These are phyloP conservation scores for Mycena polygramma DNA, from an alignment of 768 basidiomycete genomes.

Conservation along the genomic window DNA sequence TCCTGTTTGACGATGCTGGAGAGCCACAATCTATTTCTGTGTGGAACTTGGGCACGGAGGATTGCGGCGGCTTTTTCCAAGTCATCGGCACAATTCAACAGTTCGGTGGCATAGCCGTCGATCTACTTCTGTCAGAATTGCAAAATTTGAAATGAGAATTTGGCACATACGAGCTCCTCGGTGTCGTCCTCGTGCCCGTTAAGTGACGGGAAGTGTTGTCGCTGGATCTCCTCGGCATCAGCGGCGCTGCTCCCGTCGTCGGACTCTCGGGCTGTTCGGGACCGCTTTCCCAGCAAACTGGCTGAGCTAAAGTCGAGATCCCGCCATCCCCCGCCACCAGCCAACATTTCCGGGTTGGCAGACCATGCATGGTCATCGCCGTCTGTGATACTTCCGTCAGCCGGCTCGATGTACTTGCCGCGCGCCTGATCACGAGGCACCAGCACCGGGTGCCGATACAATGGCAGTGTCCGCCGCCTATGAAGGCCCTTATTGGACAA, in stretches of 20 bases:
- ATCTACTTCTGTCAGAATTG: no score
- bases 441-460: constrained; percentile 41
- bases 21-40: constrained; percentile 11
- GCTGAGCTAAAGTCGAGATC: constrained; percentile 13
- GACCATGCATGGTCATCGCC: constrained; percentile 42
- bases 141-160: no score
- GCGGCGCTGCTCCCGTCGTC: neutral
- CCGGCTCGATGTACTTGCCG: neutral
- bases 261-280: neutral
- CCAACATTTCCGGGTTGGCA: constrained; percentile 25
- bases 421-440: neutral
- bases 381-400: constrained; percentile 39
- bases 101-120: neutral
- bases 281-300: constrained; percentile 16
- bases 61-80: constrained; percentile 7
- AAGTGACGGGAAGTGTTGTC: neutral
- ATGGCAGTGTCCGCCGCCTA: constrained; percentile 36
- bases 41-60: constrained; percentile 6
- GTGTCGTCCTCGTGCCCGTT: neutral
- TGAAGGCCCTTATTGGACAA: no score
- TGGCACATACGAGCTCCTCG: neutral
- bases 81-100: neutral
- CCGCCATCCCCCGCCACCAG: constrained; percentile 20
- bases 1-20: neutral
- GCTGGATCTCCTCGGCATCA: neutral